Conservation (phyloP, 805 yeast genomes). For the Cyberlindnera veronae region DNA sequence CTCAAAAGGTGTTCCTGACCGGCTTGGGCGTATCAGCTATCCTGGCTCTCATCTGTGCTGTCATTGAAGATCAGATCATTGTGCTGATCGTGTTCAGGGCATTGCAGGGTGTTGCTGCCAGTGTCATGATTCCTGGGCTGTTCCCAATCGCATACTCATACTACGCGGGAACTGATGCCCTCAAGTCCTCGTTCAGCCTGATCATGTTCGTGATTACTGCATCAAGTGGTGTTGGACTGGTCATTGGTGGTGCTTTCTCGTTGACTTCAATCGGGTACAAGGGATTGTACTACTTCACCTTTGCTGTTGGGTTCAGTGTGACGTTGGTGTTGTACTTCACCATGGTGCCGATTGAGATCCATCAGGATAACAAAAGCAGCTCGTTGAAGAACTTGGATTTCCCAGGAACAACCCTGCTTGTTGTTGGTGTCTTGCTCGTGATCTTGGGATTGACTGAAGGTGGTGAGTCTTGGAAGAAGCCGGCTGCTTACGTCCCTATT, state of each 20-base stretch:
- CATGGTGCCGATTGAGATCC: conserved; percentile 8
- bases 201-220: conserved; percentile 28
- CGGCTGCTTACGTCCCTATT: conserved; percentile 40
- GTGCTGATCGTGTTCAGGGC: conserved; percentile 42
- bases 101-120: conserved; percentile 43
- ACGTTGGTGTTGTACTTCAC: conserved; percentile 27
- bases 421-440: conserved; percentile 35
- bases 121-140: conserved; percentile 37
- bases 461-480: conserved; percentile 39
- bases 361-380: conserved; percentile 3
- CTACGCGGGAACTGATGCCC: conserved; percentile 28
- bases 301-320: conserved; percentile 29
- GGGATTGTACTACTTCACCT: conserved; percentile 36
- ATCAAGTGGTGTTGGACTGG: conserved; percentile 36
- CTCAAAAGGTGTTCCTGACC: conserved; percentile 24
- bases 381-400: conserved; percentile 34
- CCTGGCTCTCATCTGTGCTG: conserved; percentile 34
- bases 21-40: conserved; percentile 26
- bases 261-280: conserved; percentile 36
- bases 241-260: conserved; percentile 45
- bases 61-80: conserved; percentile 30
- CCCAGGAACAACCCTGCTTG: conserved; percentile 31
- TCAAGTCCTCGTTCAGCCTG: conserved; percentile 25
- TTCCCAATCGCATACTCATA: conserved; percentile 32
- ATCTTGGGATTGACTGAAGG: conserved; percentile 44